phyloP scores from a whole-genome alignment of 225 moss, liverwort and hornwort species.

The Lunularia cruciata region DNA sequence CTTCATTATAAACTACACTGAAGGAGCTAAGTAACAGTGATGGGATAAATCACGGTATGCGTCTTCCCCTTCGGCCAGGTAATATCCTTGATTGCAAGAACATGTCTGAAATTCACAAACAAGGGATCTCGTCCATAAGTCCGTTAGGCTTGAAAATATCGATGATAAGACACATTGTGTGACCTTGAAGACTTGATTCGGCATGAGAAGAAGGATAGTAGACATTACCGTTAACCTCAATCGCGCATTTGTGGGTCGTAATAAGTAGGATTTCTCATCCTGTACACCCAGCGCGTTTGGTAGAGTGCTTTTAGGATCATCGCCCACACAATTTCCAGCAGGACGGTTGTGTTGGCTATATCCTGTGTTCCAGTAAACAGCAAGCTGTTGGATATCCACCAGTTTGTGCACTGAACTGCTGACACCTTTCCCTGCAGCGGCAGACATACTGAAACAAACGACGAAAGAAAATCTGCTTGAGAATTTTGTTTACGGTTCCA shows the following conservation, averaged over 20 bases:
- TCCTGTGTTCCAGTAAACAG: conserved; percentile 82
- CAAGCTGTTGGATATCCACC: conserved; percentile 73
- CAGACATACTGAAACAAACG: conserved; percentile 48
- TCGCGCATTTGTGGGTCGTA: conserved; percentile 75
- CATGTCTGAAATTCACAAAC: too few relatives aligned
- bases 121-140: too few relatives aligned
- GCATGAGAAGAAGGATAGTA: too few relatives aligned
- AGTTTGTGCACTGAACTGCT: conserved; percentile 79
- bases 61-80: too few relatives aligned
- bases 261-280: conserved; percentile 60
- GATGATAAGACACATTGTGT: too few relatives aligned
- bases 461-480: background rate
- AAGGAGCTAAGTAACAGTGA: too few relatives aligned
- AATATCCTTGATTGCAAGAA: too few relatives aligned
- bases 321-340: background rate
- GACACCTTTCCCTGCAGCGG: conserved; percentile 54
- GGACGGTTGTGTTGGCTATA: conserved; percentile 8
- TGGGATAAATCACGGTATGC: too few relatives aligned
- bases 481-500: background rate
- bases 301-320: conserved; percentile 9
- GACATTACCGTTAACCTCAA: conserved; percentile 72
- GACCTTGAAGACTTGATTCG: too few relatives aligned
- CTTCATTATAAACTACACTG: too few relatives aligned
- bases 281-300: conserved; percentile 8
- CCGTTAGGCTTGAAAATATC: too few relatives aligned